Base-by-base conservation (phyloP, 768 basidiomycete species). In the Dacryopinax primogenitus region DNA sequence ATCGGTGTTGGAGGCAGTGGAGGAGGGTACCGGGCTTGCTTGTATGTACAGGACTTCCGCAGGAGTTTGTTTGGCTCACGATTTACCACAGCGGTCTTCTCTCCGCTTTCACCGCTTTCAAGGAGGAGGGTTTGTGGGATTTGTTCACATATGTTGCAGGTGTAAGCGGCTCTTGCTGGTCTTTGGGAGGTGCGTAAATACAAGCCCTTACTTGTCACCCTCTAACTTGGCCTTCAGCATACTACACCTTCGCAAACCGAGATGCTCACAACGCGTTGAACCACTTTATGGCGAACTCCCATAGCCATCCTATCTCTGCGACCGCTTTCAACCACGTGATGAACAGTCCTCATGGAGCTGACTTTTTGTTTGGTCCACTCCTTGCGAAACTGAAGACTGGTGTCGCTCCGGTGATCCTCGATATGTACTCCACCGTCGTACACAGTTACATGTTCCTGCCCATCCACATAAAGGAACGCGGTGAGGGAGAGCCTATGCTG, bases 91-190 rank as follows among this genome's bases (percentile, higher is more conserved):
- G 63, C 23, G 67, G 67, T 3, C 39, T 68, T 11, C 30, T 66
- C 1, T 63, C 65, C 0, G 65, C 64, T 13, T 63, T 68, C 45
- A 65, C 65, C 41, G 62, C 67, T 18, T 65, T 51, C 18, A 68
- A 68, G 39, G 67, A 68, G 33, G 65, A 63, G 16, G 67, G 63
- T 21, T 66, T 68, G 65, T 68, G 67, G 67, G 67, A 68, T 58
- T 33, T 68, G 21, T 47, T 66, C 2, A 63, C 64, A 51, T 68
- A 66, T 47, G 65, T 65, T 21, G 67, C 58, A 1, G 67, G 67
- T 1, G 67, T 68, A 1, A 47, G 39, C 1, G 67, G 67, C 12
- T 63, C 62, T 26, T 68, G 67, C 33, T 68, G 67, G 67, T 62
- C 67, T 3, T 58, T 68, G 0, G 67, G 67, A 65, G 64, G 67